These are phyloP conservation scores for Malus asiatica DNA, from an alignment of 306 rosid genomes.

Conservation along the genomic window DNA sequence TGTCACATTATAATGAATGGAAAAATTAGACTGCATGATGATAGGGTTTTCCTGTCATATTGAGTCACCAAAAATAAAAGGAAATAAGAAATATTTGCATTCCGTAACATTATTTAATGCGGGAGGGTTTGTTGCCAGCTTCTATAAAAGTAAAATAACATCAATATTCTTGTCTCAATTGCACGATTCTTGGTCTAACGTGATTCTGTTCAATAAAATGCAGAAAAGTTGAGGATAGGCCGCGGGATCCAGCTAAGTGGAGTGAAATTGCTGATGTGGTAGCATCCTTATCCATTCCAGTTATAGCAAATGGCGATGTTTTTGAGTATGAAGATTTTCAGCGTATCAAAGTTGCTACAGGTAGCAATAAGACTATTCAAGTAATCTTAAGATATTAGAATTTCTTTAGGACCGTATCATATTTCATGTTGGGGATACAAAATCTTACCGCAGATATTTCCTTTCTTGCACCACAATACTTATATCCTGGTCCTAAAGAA, in stretches of 20 bases:
- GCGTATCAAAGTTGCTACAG: slow-evolving; percentile 65
- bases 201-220: slow-evolving; percentile 24
- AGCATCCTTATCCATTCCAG: slow-evolving; percentile 78
- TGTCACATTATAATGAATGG: neutral
- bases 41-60: neutral
- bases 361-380: slow-evolving; percentile 30
- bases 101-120: neutral
- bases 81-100: neutral
- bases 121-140: neutral
- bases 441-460: neutral
- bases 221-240: slow-evolving; percentile 82
- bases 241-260: slow-evolving; percentile 96
- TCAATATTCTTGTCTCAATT: neutral
- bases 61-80: neutral
- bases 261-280: slow-evolving; percentile 81
- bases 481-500: neutral
- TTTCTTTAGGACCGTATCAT: neutral
- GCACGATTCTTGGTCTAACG: slow-evolving; percentile 4
- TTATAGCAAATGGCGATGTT: slow-evolving; percentile 83
- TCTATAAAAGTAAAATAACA: neutral
- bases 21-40: neutral
- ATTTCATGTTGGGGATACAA: neutral
- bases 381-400: slow-evolving; percentile 7
- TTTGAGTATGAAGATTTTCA: slow-evolving; percentile 63
- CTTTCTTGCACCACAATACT: neutral